phyloP scores from a whole-genome alignment of 164 flowering plant species.

The Paratinospora sagittata region DNA sequence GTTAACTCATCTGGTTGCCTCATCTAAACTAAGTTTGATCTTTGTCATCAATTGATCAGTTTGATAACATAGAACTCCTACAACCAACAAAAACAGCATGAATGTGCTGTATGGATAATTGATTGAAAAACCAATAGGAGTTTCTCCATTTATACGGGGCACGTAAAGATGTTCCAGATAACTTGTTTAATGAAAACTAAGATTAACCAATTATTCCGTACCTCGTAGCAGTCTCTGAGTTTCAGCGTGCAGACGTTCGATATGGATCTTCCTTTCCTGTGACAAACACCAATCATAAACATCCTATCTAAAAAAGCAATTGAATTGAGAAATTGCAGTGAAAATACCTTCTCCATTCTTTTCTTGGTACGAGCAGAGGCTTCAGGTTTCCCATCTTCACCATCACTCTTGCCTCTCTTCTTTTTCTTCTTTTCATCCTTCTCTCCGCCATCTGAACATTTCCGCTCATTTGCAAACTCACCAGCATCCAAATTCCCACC shows the following conservation, averaged over 20 bases:
- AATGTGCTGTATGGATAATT: too few relatives aligned
- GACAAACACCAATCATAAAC: conserved; percentile 8
- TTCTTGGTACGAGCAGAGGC: conserved; percentile 23
- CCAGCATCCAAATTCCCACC: conserved; percentile 3
- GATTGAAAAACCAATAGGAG: too few relatives aligned
- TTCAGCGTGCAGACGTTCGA: conserved; percentile 60
- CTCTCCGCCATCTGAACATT: conserved; percentile 18
- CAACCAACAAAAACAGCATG: too few relatives aligned
- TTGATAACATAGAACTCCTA: too few relatives aligned
- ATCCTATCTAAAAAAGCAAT: neutral
- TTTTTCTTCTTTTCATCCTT: conserved; percentile 27
- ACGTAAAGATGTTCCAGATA: too few relatives aligned
- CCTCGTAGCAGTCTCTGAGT: conserved; percentile 84
- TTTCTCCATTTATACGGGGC: too few relatives aligned
- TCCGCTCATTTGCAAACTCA: conserved; percentile 16
- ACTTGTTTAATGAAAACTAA: neutral
- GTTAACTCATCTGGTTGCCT: too few relatives aligned
- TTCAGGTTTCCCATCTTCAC: conserved; percentile 22
- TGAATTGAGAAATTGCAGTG: neutral
- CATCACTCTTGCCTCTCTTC: conserved; percentile 20
- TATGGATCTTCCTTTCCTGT: conserved; percentile 53
- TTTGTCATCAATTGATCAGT: too few relatives aligned
- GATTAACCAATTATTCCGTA: conserved; percentile 14
- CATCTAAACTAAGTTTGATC: too few relatives aligned
- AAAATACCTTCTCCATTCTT: conserved; percentile 46